Evolutionary conservation across 148 eudicot species (phyloP), one percentile per base, ranked within the genome.

Genomic region (Linanthus parryae): DNA sequence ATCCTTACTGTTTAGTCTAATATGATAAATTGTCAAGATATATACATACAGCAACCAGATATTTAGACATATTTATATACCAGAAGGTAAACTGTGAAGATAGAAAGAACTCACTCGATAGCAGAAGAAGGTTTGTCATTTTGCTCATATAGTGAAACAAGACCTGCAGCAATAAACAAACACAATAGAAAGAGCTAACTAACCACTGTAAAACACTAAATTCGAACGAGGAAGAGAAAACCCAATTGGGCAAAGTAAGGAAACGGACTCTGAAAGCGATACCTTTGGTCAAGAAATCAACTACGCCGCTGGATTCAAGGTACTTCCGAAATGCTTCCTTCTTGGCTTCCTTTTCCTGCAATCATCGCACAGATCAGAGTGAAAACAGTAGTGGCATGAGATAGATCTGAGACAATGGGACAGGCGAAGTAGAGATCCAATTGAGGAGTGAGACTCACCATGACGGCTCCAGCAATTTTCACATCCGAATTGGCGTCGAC

Each of bases 241-340:
- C 40, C 3, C 49, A 57, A 33, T 12, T 16, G 17, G 4, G 16
- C 14, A 36, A 47, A 47, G 45, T 38, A 19, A 9, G 0, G 2
- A 36, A 46, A 8, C 23, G 7, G 35, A 25, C 35, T 25, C 18
- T 8, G 22, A 44, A 44, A 50, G 11, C 5, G 11, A 49, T 48
- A 86, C 97, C 95, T 86, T 86, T 91, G 5, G 95, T 91, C 57
- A 91, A 68, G 54, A 86, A 83, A 67, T 91, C 97, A 63, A 81
- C 74, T 48, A 77, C 94, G 54, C 97, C 97, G 25, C 76, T 86
- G 39, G 97, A 78, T 50, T 91, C 97, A 40, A 91, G 64, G 50
- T 91, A 91, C 80, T 77, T 91, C 64, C 89, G 81, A 69, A 83
- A 91, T 59, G 94, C 95, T 83, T 91, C 97, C 67, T 86, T 91